These are phyloP conservation scores for Castanopsis chinensis DNA, from an alignment of 306 rosid genomes.

Conservation along the genomic window DNA sequence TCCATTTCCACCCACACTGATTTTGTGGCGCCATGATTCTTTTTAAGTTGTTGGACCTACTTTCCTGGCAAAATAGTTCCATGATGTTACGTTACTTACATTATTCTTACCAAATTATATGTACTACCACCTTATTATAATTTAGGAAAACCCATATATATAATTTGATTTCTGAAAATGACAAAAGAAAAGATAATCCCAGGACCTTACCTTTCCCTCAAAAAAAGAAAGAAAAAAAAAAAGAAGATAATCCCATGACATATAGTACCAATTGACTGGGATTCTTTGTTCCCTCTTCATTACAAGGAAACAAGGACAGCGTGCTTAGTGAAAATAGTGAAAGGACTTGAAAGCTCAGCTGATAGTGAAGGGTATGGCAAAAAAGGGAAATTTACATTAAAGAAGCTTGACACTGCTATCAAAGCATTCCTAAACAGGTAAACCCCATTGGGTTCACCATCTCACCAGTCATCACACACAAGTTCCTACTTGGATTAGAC, in stretches of 20 bases:
- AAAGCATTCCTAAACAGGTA: conserved; percentile 36
- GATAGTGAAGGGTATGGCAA: conserved; percentile 25
- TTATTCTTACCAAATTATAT: conserved; percentile 7
- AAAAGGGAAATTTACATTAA: conserved; percentile 38
- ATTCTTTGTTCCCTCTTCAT: conserved; percentile 38
- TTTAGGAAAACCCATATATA: conserved; percentile 18
- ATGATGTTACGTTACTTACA: neutral
- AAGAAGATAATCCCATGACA: conserved; percentile 15
- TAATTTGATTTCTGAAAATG: conserved; percentile 14
- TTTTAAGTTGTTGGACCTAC: conserved; percentile 29
- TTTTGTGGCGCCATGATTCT: conserved; percentile 12
- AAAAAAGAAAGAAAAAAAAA: too few species aligned
- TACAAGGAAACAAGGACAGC: conserved; percentile 30
- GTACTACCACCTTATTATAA: conserved; percentile 20
- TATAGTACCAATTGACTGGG: neutral
- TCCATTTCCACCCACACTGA: neutral
- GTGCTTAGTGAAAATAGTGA: conserved; percentile 4
- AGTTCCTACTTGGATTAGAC: conserved; percentile 12
- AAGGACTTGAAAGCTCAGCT: conserved; percentile 36
- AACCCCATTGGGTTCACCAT: conserved; percentile 22
- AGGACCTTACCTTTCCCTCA: neutral
- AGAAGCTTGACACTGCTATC: conserved; percentile 26
- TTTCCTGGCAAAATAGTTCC: conserved; percentile 5
- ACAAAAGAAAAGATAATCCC: conserved; percentile 26
- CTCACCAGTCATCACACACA: conserved; percentile 16